A percentile compares a stretch with the other conserved stretches of the same genome.
Evolutionary conservation across 768 basidiomycete genomes (phyloP).

Genomic region (Mycena vitilis): DNA sequence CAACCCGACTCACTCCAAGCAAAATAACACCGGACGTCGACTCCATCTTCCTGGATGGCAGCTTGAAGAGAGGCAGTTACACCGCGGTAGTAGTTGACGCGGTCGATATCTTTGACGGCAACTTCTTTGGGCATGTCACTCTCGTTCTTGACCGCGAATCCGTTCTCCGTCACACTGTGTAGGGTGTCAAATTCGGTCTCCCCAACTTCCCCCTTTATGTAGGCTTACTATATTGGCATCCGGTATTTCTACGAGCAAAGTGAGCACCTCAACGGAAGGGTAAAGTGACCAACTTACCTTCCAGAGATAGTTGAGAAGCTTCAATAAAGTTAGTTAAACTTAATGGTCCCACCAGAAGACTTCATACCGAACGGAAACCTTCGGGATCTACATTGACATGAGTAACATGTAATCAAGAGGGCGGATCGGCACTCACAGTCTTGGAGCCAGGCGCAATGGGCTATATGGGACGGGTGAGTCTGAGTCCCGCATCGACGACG

Average conservation of each 20-base stretch:
- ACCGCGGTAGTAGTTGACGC: slow-evolving; percentile 75
- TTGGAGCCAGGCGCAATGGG: slow-evolving; percentile 75
- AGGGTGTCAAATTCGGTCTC: slow-evolving; percentile 10
- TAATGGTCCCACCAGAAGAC: background rate
- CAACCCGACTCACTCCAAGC: slow-evolving; percentile 66
- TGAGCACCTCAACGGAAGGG: background rate
- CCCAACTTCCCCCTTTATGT: too few species aligned
- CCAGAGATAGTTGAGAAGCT: slow-evolving; percentile 77
- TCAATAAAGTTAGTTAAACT: slow-evolving; percentile 5
- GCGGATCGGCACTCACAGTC: slow-evolving; percentile 57
- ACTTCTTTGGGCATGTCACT: slow-evolving; percentile 62
- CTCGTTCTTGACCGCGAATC: slow-evolving; percentile 77
- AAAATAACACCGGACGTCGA: slow-evolving; percentile 73
- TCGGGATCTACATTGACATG: slow-evolving; percentile 56
- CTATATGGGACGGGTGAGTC: slow-evolving; percentile 42
- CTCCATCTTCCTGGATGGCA: slow-evolving; percentile 72
- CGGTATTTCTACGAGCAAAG: slow-evolving; percentile 31
- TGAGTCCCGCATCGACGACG: background rate
- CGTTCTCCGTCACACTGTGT: slow-evolving; percentile 77
- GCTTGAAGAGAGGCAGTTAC: slow-evolving; percentile 63
- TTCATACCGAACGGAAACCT: slow-evolving; percentile 70
- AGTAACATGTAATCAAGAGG: slow-evolving; percentile 8
- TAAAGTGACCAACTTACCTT: slow-evolving; percentile 53
- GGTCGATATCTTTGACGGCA: slow-evolving; percentile 68
- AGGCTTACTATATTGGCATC: slow-evolving; percentile 69